phyloP scores from a whole-genome alignment of 495 filamentous ascomycete genomes.

The Podospora pseudocomata region DNA sequence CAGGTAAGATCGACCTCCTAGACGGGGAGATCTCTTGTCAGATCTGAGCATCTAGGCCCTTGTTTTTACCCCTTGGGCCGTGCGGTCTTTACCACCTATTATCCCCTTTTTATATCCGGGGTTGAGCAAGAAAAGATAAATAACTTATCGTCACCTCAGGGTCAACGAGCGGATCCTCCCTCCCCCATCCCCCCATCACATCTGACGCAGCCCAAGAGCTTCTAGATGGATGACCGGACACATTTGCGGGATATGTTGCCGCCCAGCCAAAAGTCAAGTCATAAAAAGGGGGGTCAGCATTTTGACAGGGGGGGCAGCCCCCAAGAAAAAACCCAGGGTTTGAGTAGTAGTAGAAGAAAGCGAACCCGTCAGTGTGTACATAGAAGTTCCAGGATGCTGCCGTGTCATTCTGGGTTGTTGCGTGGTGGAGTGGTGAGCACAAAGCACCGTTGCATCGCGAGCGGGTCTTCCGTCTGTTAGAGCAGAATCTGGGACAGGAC shows the following conservation, averaged over 20 bases:
- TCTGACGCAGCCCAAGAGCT: conserved; percentile 8
- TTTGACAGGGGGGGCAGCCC: not conserved
- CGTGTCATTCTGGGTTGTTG: not conserved
- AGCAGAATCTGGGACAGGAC: conserved; percentile 4
- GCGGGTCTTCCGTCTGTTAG: conserved; percentile 3
- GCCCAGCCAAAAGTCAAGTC: not conserved
- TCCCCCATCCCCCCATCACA: not conserved
- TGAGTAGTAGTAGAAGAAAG: not conserved
- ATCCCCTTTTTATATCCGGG: conserved; percentile 2
- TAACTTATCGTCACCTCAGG: conserved; percentile 4
- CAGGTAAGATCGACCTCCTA: not conserved
- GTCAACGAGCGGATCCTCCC: conserved; percentile 2
- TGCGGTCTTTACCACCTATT: not conserved
- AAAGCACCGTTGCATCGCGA: not conserved
- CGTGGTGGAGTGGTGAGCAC: not conserved
- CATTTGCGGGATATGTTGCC: conserved; percentile 7
- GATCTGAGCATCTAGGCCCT: not conserved
- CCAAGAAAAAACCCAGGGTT: not conserved
- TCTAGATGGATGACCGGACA: not conserved
- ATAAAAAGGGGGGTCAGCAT: not conserved
- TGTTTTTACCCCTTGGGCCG: conserved; percentile 4
- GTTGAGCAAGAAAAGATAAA: not conserved
- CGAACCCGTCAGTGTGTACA: not conserved
- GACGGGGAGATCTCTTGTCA: not conserved
- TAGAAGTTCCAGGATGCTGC: conserved; percentile 3